Evolutionary conservation across 768 basidiomycete species (phyloP).

Genomic region (Coprinellus aureogranulatus): DNA sequence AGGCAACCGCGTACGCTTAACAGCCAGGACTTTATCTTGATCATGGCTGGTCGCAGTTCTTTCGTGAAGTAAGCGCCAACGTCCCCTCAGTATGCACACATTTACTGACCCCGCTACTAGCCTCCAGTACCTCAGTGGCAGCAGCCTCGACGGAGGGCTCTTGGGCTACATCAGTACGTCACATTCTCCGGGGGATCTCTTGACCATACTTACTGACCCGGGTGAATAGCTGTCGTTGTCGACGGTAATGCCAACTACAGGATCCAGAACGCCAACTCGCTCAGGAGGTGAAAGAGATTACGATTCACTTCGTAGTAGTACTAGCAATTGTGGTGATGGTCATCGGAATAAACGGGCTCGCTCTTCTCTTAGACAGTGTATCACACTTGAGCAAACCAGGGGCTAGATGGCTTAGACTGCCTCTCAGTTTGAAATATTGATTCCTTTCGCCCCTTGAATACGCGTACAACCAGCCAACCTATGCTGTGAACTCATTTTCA

Average conservation of each 20-base stretch:
- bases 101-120: neutral
- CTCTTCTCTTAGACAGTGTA: no score
- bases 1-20: conserved; percentile 26
- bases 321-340: no score
- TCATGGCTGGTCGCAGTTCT: conserved; percentile 24
- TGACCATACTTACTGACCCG: neutral
- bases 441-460: no score
- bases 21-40: conserved; percentile 28
- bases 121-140: conserved; percentile 1
- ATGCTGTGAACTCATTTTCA: no score
- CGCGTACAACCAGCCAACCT: no score
- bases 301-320: no score
- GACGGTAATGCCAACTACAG: conserved; percentile 7
- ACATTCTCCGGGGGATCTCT: neutral
- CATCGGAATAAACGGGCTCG: no score
- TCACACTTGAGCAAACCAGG: no score
- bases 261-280: conserved; percentile 8
- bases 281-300: neutral
- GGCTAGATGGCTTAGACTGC: no score
- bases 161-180: conserved; percentile 11
- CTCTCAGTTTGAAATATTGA: no score
- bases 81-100: no score
- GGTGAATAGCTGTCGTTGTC: conserved; percentile 5
- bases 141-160: neutral
- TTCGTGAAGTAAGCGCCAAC: conserved; percentile 19